Percentiles rank a stretch among this genome's conserved stretches.
Conservation (phyloP, 1,284 basidiomycete species). For the Ustilago shanxiensis region DNA sequence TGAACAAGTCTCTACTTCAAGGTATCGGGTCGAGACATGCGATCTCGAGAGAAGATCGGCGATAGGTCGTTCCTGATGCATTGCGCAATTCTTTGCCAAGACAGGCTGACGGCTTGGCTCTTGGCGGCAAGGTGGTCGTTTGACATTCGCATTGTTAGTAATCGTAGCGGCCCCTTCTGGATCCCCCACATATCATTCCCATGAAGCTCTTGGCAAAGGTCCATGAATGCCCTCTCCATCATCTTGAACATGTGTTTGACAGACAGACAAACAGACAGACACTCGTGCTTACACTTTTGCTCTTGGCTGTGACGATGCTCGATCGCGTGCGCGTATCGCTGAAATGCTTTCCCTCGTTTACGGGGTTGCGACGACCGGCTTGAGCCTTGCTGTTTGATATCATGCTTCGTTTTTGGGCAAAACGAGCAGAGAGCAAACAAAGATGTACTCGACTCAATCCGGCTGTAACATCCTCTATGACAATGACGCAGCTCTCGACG, state of each 20-base stretch:
- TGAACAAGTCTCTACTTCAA: neutral
- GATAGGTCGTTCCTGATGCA: neutral
- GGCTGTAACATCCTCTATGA: neutral
- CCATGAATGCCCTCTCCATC: neutral
- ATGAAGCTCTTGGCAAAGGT: constrained; percentile 4
- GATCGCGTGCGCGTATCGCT: neutral
- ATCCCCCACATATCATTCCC: neutral
- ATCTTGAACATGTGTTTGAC: too few species aligned
- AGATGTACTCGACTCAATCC: neutral
- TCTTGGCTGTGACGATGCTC: constrained; percentile 1
- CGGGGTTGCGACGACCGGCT: constrained; percentile 23
- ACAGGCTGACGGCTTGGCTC: constrained; percentile 4
- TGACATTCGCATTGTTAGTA: constrained; percentile 4
- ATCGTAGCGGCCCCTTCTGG: neutral
- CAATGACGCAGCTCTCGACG: constrained; percentile 21
- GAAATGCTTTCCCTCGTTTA: constrained; percentile 13
- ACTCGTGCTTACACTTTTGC: too few species aligned
- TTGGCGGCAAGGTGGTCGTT: constrained; percentile 1
- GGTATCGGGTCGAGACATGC: neutral
- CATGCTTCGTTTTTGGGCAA: too few species aligned
- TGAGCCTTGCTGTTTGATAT: neutral
- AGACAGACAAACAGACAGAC: too few species aligned
- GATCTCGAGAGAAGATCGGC: neutral
- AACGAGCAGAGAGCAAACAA: neutral
- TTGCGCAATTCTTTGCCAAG: neutral